Conservation (phyloP, 495 filamentous ascomycete genomes). For the Xylaria venustula region DNA sequence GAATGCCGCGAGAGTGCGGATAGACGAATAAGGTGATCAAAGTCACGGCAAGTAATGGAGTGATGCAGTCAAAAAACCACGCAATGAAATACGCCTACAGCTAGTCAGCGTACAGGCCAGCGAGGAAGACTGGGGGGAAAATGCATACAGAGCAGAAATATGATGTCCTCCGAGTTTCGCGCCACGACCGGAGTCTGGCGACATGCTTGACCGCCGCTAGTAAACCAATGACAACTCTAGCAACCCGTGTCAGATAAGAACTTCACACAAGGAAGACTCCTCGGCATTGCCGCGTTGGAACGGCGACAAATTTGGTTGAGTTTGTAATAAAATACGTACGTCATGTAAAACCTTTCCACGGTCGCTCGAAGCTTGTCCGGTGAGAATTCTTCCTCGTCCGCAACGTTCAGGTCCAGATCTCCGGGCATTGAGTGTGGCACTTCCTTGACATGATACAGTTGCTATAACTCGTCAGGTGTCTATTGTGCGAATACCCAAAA, state of each 20-base stretch:
- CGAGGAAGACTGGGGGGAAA: not conserved
- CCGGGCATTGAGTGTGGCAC: slow-evolving; percentile 45
- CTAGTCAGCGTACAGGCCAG: slow-evolving; percentile 9
- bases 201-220: slow-evolving; percentile 70
- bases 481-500: not conserved
- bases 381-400: slow-evolving; percentile 80
- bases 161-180: slow-evolving; percentile 66
- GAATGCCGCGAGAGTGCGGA: slow-evolving; percentile 57
- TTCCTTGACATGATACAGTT: slow-evolving; percentile 86
- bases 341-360: slow-evolving; percentile 83
- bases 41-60: slow-evolving; percentile 55
- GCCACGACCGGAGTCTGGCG: slow-evolving; percentile 75
- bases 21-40: slow-evolving; percentile 66
- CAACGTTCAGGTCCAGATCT: slow-evolving; percentile 76
- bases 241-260: too few relatives aligned
- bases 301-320: not conserved
- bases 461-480: slow-evolving; percentile 43
- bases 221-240: slow-evolving; percentile 62
- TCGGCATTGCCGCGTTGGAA: not conserved
- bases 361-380: slow-evolving; percentile 81
- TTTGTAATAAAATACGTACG: slow-evolving; percentile 21
- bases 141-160: slow-evolving; percentile 59
- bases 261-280: too few relatives aligned
- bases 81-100: slow-evolving; percentile 66
- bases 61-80: slow-evolving; percentile 75